A percentile compares a stretch with the other conserved stretches of the same genome.
These are phyloP conservation scores for Closterium sp. DNA, from an alignment of 139 green algal genomes.

Conservation along the genomic window DNA sequence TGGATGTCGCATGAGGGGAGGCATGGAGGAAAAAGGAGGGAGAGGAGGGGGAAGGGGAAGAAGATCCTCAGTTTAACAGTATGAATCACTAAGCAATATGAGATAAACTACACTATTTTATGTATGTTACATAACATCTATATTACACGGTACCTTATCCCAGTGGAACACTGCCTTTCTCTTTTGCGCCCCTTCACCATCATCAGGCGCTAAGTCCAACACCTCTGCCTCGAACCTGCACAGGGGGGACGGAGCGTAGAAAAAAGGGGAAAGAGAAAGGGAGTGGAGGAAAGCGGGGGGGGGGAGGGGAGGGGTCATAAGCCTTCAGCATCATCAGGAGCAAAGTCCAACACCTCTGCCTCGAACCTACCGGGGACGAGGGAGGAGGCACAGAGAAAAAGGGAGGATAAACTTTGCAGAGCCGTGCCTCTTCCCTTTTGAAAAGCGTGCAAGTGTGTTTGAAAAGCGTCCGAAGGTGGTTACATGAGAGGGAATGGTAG, in stretches of 20 bases:
- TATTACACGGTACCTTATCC: not conserved
- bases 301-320: not conserved
- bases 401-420: not conserved
- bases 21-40: too few relatives aligned
- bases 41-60: too few relatives aligned
- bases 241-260: not conserved
- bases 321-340: not conserved
- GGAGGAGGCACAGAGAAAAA: not conserved
- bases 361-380: not conserved
- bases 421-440: too few relatives aligned
- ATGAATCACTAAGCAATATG: not conserved
- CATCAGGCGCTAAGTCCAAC: not conserved
- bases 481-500: too few relatives aligned
- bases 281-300: not conserved
- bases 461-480: too few relatives aligned
- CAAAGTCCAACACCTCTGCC: not conserved
- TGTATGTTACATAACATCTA: not conserved
- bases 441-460: too few relatives aligned
- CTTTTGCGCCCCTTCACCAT: not conserved
- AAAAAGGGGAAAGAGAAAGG: not conserved
- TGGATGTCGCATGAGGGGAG: too few relatives aligned
- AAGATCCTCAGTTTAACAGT: too few relatives aligned
- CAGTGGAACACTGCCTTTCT: not conserved
- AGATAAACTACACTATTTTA: not conserved
- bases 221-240: not conserved